Conservation (phyloP, 805 yeast species). For the Wickerhamomyces sydowiorum region DNA sequence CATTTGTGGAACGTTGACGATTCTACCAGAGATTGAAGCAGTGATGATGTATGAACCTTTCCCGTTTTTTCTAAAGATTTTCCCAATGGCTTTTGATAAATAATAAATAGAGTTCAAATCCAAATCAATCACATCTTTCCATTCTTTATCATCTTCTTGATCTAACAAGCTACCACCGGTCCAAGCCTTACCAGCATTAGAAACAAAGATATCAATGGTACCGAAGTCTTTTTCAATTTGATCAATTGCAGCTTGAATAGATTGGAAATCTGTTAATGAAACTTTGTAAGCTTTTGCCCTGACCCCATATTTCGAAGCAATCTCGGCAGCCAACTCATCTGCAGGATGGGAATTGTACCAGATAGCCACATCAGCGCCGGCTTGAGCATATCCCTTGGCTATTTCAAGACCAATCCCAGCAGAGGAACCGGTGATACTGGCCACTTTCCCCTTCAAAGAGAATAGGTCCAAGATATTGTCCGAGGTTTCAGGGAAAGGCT, state of each 20-base stretch:
- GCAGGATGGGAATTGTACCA: conserved; percentile 25
- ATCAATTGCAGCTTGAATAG: conserved; percentile 24
- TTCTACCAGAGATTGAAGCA: conserved; percentile 85
- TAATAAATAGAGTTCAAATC: conserved; percentile 80
- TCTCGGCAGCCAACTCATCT: conserved; percentile 40
- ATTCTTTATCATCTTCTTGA: conserved; percentile 40
- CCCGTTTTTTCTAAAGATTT: conserved; percentile 67
- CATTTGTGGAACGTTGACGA: conserved; percentile 81
- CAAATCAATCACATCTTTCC: conserved; percentile 68
- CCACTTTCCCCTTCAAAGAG: conserved; percentile 79
- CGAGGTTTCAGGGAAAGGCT: conserved; percentile 44
- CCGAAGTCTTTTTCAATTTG: conserved; percentile 58
- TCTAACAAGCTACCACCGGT: conserved; percentile 53
- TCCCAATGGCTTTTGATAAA: conserved; percentile 72
- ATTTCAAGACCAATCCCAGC: conserved; percentile 80
- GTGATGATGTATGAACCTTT: conserved; percentile 78
- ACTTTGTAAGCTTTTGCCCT: conserved; percentile 50
- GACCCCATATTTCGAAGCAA: conserved; percentile 57
- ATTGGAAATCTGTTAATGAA: conserved; percentile 25
- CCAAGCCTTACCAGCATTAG: conserved; percentile 91
- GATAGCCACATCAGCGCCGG: conserved; percentile 78
- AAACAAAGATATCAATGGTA: conserved; percentile 75
- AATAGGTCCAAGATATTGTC: conserved; percentile 59
- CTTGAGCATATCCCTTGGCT: conserved; percentile 81
- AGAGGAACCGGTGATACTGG: conserved; percentile 79